Evolutionary conservation across 345 rosid genomes (phyloP), one percentile per base, ranked within the genome.

Genomic region (Eucalyptus erythrocorys): DNA sequence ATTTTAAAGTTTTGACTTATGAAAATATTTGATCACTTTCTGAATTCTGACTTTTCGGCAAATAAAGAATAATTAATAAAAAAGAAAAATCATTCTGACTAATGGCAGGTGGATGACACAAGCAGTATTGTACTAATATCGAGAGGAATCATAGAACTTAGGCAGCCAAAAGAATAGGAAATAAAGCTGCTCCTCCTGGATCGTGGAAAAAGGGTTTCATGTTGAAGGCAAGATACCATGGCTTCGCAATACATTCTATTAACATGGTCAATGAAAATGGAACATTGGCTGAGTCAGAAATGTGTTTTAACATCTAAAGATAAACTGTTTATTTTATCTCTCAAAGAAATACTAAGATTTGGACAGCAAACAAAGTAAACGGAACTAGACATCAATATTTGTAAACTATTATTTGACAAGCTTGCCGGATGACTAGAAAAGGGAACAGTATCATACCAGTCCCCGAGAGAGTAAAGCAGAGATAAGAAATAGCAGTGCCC

Each of bases 391-490:
- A 40, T 12, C 15, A 76, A 76, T 76, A 76, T 76, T 22, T 37
- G 82, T 37, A 71, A 19, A 37, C 82, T 71, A 71, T 26, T 71
- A 71, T 21, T 37, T 71, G 45, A 37, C 45, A 71, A 71, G 82
- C 84, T 76, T n/a, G 34, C 68, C 3, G 4, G 48, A 55, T 82
- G 85, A 87, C 47, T 42, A 89, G 80, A 89, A 45, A 57, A 76
- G 55, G 5, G 42, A 40, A 12, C 3, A 34, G n/a, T 90, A 86
- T 80, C 96, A 90, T 96, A 98, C 99, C 99, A 98, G 93, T 96
- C 97, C 99, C 88, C 98, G 96, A 89, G 99, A 97, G 85, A 98
- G 96, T 87, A 98, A 92, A 30, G 99, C 98, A 71, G 99, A 98
- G 90, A 98, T 94, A 86, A 98, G 99, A 93, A 98, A 97, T 30